A percentile compares a stretch with the other conserved stretches of the same genome.
These are phyloP conservation scores for Eucalyptus pauciflora DNA, from an alignment of 345 rosid species.

Conservation along the genomic window DNA sequence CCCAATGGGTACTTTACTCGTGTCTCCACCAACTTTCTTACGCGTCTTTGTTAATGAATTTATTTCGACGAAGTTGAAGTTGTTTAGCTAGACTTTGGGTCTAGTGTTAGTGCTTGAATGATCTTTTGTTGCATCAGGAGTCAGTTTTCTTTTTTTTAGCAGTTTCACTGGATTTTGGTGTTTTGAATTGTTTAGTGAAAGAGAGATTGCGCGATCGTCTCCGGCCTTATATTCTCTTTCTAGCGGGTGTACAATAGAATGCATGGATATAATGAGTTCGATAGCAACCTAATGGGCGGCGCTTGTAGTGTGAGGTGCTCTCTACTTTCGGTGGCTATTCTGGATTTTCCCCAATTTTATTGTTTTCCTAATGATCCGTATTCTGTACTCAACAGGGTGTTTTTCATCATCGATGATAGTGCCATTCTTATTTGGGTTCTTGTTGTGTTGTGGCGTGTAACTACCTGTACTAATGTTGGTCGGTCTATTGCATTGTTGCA, in stretches of 20 bases:
- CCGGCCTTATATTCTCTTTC: background rate
- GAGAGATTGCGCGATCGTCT: background rate
- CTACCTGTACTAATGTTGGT: background rate
- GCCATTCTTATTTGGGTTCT: background rate
- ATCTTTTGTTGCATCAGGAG: background rate
- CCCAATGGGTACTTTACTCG: constrained; percentile 37
- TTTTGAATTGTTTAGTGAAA: background rate
- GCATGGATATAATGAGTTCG: background rate
- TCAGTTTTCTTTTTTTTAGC: background rate
- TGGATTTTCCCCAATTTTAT: background rate
- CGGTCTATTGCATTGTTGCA: background rate
- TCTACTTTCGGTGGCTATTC: background rate
- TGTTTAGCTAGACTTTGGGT: background rate
- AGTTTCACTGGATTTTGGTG: background rate
- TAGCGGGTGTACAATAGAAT: background rate
- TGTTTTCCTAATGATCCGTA: background rate
- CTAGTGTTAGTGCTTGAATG: background rate
- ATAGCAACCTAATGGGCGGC: background rate
- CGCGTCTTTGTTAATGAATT: background rate
- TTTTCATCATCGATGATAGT: background rate
- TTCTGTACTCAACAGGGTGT: background rate
- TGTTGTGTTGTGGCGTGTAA: background rate
- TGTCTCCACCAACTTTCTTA: background rate
- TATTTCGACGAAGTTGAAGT: background rate
- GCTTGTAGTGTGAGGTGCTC: background rate